Base-by-base conservation (phyloP, 768 basidiomycete genomes). In the Naganishia vishniacii region DNA sequence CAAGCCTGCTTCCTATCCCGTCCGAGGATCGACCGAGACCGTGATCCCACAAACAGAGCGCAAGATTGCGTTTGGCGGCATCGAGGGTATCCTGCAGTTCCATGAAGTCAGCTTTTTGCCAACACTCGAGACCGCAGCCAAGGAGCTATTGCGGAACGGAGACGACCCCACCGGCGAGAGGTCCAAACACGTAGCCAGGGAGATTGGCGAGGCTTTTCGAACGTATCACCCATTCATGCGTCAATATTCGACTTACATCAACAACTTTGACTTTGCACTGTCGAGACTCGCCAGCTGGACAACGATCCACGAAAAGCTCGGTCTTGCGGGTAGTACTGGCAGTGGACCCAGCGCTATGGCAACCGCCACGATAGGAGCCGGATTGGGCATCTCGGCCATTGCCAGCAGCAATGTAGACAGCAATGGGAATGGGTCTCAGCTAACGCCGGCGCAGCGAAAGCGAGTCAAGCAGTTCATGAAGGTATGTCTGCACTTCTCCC, bases 241-340 rank as follows among this genome's bases (percentile, higher is more conserved):
- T 80, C 97, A 98, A 88, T 99, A 99, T 76, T 92, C 91, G 32
- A 88, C 88, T 46, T 99, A 97, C 75, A 94, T 94, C 82, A 97
- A 98, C 78, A 93, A 94, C 77, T 98, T 97, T 76, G 93, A 98
- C 75, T 90, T 86, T 74, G 88, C 91, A 1, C 83, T 93, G 12
- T 84, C 89, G 66, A 86, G 92, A 49, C 84, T 97, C 71, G 88
- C 87, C 75, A 82, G 84, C 58, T 99, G 95, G 95, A 82, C 84
- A n/a, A 18, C 56, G 9, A 61, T 25, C 25, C 47, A 20, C 18
- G 46, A 45, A 45, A 61, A 61, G 44, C 37, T 59, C 8, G 59
- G 44, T 41, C 23, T 49, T 28, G 47, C n/a, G 4, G 44, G 47
- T 16, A 48, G 48, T 15, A 61, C 72, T 25, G 62, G 51, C 23